Evolutionary conservation across 371 early-diverging fungal species (phyloP).

Genomic region (Mucor racemosus): DNA sequence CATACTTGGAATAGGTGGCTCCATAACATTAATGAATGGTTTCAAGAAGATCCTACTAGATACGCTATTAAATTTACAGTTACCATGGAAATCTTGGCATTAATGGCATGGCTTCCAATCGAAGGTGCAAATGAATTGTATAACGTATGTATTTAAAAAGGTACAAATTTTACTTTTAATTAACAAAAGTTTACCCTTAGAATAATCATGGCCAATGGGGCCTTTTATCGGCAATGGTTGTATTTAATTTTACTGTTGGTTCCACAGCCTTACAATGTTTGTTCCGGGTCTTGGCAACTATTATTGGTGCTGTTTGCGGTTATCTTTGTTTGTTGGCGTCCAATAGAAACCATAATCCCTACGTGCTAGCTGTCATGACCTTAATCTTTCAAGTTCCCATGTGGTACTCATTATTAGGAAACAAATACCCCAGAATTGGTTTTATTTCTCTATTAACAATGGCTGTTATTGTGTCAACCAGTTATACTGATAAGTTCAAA

Average conservation of each 20-base stretch:
- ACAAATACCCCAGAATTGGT: conserved; percentile 42
- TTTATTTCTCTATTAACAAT: conserved; percentile 49
- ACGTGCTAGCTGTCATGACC: conserved; percentile 35
- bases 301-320: conserved; percentile 46
- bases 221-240: conserved; percentile 44
- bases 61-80: conserved; percentile 47
- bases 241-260: conserved; percentile 45
- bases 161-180: not conserved
- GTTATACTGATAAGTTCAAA: conserved; percentile 24
- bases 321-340: conserved; percentile 41
- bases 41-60: conserved; percentile 34
- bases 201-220: conserved; percentile 51
- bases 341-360: conserved; percentile 34
- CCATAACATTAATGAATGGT: conserved; percentile 16
- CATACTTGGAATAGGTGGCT: conserved; percentile 41
- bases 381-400: conserved; percentile 40
- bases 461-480: conserved; percentile 42
- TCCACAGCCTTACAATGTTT: conserved; percentile 37
- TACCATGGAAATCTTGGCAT: conserved; percentile 32
- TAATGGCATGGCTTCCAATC: conserved; percentile 49
- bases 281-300: conserved; percentile 42
- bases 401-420: conserved; percentile 41
- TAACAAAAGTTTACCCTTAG: conserved; percentile 9
- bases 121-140: conserved; percentile 36
- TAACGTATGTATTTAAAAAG: conserved; percentile 7